Conservation (phyloP, 1,284 basidiomycete species). For the Coniophora puteana region DNA sequence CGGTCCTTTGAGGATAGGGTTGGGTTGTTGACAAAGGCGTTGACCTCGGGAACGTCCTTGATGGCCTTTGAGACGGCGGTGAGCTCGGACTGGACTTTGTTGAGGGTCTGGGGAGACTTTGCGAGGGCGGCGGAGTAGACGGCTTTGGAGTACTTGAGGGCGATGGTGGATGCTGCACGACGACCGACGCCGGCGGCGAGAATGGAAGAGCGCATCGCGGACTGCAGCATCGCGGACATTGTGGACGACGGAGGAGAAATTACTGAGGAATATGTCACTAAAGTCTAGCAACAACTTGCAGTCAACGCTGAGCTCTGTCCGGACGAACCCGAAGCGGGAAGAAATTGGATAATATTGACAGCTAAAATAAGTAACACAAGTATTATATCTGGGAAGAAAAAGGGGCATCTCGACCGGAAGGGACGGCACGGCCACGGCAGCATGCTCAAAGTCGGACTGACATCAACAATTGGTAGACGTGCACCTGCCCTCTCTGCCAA, state of each 20-base stretch:
- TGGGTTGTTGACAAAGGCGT: conserved; percentile 80
- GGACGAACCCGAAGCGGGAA: too few species aligned
- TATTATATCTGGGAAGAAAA: too few species aligned
- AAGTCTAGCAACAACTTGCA: too few species aligned
- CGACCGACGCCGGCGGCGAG: conserved; percentile 50
- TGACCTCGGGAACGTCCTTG: conserved; percentile 60
- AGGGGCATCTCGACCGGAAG: too few species aligned
- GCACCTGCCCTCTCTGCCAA: too few species aligned
- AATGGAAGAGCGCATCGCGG: conserved; percentile 35
- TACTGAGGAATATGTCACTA: neutral
- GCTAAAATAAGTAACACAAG: too few species aligned
- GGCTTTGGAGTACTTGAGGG: conserved; percentile 93
- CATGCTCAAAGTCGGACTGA: too few species aligned
- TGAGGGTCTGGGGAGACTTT: conserved; percentile 77
- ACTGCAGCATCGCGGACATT: conserved; percentile 27
- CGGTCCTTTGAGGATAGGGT: conserved; percentile 84
- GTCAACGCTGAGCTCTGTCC: too few species aligned
- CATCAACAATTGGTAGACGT: too few species aligned
- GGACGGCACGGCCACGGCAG: neutral
- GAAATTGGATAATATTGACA: too few species aligned
- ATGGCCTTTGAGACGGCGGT: conserved; percentile 64
- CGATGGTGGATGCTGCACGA: conserved; percentile 70
- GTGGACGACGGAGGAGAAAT: neutral
- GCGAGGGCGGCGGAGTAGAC: conserved; percentile 89
- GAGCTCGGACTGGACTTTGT: conserved; percentile 84